Evolutionary conservation across 2,329 filamentous ascomycete species (phyloP).

Genomic region (Lasiodiplodia sp.): DNA sequence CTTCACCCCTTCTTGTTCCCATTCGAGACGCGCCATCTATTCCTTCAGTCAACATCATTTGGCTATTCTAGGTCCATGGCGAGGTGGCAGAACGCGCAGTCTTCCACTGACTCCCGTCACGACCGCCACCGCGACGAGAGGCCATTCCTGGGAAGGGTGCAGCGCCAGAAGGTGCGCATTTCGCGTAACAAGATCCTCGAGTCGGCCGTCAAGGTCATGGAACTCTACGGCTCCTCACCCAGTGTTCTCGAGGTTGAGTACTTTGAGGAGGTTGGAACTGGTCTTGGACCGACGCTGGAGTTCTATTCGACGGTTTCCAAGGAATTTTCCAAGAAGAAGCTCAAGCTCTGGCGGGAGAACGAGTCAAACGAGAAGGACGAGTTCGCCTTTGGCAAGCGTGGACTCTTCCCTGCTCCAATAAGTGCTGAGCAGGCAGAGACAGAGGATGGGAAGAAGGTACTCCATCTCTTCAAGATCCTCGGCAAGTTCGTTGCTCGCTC

Average conservation of each 20-base stretch:
- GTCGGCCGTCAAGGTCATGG: constrained; percentile 98
- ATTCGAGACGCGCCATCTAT: constrained; percentile 95
- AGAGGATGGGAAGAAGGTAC: constrained; percentile 84
- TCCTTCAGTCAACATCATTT: constrained; percentile 97
- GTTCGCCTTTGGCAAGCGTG: constrained; percentile 83
- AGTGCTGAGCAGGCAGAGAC: constrained; percentile 76
- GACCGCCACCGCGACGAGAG: constrained; percentile 87
- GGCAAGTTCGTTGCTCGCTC: constrained; percentile 97
- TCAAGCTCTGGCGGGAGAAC: constrained; percentile 94
- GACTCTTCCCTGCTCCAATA: constrained; percentile 91
- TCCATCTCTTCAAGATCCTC: constrained; percentile 89
- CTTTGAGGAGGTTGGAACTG: constrained; percentile 97
- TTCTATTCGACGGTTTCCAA: constrained; percentile 98
- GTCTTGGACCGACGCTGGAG: constrained; percentile 91
- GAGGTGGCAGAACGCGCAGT: constrained; percentile 92
- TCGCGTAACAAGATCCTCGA: constrained; percentile 94
- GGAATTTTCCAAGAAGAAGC: constrained; percentile 96
- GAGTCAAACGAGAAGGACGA: constrained; percentile 77
- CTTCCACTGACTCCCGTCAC: constrained; percentile 78
- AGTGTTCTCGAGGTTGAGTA: constrained; percentile 98
- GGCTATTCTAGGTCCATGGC: constrained; percentile 98
- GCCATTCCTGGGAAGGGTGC: constrained; percentile 87
- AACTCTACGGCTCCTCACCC: constrained; percentile 94
- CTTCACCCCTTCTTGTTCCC: constrained; percentile 97
- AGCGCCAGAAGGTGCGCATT: constrained; percentile 97